These are phyloP conservation scores for Umbilicaria muhlenbergii DNA, from an alignment of 495 filamentous ascomycete genomes.

Conservation along the genomic window DNA sequence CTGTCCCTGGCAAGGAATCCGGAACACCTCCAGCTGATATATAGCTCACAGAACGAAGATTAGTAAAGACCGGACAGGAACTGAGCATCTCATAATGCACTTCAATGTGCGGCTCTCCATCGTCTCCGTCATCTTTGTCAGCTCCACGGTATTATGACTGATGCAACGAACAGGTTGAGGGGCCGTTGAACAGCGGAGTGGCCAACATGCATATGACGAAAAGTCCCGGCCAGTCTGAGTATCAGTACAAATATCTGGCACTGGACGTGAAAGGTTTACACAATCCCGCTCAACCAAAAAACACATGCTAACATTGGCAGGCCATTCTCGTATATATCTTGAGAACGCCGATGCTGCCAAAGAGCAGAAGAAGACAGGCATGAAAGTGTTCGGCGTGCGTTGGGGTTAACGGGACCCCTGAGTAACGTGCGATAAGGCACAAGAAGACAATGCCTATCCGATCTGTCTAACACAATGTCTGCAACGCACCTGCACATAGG, in stretches of 20 bases:
- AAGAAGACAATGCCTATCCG: too few species aligned
- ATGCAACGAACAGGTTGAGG: constrained; percentile 50
- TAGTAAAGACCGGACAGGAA: constrained; percentile 55
- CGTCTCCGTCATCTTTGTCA: neutral
- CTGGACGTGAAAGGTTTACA: constrained; percentile 59
- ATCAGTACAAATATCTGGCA: constrained; percentile 65
- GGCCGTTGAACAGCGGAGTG: constrained; percentile 55
- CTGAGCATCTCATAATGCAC: constrained; percentile 71
- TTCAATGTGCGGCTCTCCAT: constrained; percentile 53
- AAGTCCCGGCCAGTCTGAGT: constrained; percentile 43
- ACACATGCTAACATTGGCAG: constrained; percentile 8
- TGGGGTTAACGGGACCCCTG: constrained; percentile 23
- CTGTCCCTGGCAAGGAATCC: neutral
- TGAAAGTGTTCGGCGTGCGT: constrained; percentile 36
- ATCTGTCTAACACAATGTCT: too few species aligned
- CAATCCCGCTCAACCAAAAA: constrained; percentile 41
- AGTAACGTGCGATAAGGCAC: neutral
- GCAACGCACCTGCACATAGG: too few species aligned
- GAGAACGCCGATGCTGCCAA: constrained; percentile 27
- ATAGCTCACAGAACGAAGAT: constrained; percentile 35
- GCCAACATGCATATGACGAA: constrained; percentile 68
- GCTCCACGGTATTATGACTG: constrained; percentile 7
- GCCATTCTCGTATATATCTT: constrained; percentile 31
- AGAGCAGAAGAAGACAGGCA: constrained; percentile 14
- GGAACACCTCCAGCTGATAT: neutral